Evolutionary conservation across 1,139 yeast genomes (phyloP).

Genomic region (Yamadazyma atlantica): DNA sequence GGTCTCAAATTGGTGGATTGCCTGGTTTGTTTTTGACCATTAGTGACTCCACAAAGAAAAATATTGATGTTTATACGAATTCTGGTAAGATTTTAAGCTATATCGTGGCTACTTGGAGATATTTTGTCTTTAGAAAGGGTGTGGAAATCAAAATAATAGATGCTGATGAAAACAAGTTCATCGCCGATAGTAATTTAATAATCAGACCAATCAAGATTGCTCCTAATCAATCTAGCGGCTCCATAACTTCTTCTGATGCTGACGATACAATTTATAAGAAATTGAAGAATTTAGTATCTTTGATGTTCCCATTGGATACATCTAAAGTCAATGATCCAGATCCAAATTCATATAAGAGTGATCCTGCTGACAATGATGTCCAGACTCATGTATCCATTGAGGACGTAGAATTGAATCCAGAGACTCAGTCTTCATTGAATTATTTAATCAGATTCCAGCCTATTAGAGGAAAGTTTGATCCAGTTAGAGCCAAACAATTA

Average conservation of each 20-base stretch:
- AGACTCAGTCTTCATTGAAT: slow-evolving; percentile 38
- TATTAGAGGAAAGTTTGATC: slow-evolving; percentile 75
- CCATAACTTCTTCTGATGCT: too few species aligned
- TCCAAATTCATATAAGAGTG: slow-evolving; percentile 41
- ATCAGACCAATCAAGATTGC: slow-evolving; percentile 51
- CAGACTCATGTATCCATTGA: slow-evolving; percentile 37
- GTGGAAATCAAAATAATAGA: slow-evolving; percentile 52
- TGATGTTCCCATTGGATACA: slow-evolving; percentile 54
- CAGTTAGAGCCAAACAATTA: slow-evolving; percentile 60
- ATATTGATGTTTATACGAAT: slow-evolving; percentile 38
- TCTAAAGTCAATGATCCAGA: slow-evolving; percentile 34
- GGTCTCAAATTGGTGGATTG: slow-evolving; percentile 82
- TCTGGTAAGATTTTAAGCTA: slow-evolving; percentile 46
- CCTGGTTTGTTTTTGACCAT: slow-evolving; percentile 86
- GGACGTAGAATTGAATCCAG: slow-evolving; percentile 8
- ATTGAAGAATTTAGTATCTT: slow-evolving; percentile 33
- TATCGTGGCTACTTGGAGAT: slow-evolving; percentile 78
- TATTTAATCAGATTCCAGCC: slow-evolving; percentile 69
- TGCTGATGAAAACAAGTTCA: slow-evolving; percentile 31
- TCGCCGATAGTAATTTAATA: slow-evolving; percentile 51
- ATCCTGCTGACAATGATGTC: slow-evolving; percentile 40
- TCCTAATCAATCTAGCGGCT: too few species aligned
- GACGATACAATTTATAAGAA: slow-evolving; percentile 13
- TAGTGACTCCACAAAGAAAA: slow-evolving; percentile 74
- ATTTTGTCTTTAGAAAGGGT: slow-evolving; percentile 84